Base-by-base conservation (phyloP, 1,284 basidiomycete genomes). In the Tremellales sp. region DNA sequence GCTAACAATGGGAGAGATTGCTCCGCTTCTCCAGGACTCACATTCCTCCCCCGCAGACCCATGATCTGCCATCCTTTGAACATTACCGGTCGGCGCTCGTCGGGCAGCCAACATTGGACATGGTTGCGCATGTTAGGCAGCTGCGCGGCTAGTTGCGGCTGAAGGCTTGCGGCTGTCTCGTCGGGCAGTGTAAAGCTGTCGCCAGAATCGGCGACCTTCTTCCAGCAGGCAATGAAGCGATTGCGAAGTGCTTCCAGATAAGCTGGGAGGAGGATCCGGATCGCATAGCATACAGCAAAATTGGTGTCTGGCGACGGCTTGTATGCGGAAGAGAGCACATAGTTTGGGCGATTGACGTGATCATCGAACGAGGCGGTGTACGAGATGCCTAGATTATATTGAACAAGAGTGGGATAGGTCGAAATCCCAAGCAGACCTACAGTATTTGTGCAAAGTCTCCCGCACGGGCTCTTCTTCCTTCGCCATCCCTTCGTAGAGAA, bases 181-280 rank as follows among this genome's bases (percentile, higher is more conserved):
- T 60, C 49, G 12, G 68, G 68, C n/a, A 69, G 16, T 1, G 14
- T 14, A 40, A 69, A 70, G 36, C 60, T 64, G 42, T 68, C 65
- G 43, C 65, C 44, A 8, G 49, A 53, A 49, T 68, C 67, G 6
- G 63, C 66, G 22, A 54, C 54, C 33, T 56, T 52, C 37, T 65
- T 66, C 68, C 67, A 69, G 52, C 66, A 62, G 2, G 46, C 45
- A 6, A 37, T 44, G 13, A 65, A 42, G 1, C 54, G 49, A 9
- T 28, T 25, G 12, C 47, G 19, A 8, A 71, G 50, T 3, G 48
- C 48, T 8, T 53, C 28, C 6, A 68, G 46, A 54, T 56, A 71
- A 1, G 33, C 24, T 3, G 65, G 66, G 0, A 47, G 43, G n/a
- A 67, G 43, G 21, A 71, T 68, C 0, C 59, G 65, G 21, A 67